Evolutionary conservation across 2,329 filamentous ascomycete species (phyloP), one percentile per base, ranked within the genome.

Genomic region (Aspergillus sp.): DNA sequence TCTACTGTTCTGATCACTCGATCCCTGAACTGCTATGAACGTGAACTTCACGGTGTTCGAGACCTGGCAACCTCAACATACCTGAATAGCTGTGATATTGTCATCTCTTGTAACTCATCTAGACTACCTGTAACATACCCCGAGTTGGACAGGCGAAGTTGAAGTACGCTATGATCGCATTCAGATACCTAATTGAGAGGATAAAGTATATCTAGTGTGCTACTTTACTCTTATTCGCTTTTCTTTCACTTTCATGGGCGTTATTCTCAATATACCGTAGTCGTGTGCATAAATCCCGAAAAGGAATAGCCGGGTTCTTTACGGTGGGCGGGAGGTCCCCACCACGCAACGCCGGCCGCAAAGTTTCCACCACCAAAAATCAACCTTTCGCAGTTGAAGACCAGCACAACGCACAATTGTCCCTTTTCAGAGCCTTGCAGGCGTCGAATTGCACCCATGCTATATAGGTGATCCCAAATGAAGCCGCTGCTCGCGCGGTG

Each of bases 401-500:
- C 34, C n/a, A 19, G 26, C 34, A 19, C 19, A 29, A 5, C 36
- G 9, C 36, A 39, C 36, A 19, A 39, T 8, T 7, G 35, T 29
- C 41, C 28, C 4, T 33, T 32, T 32, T 8, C 28, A 26, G 4
- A 26, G 19, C 33, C 34, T 12, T 7, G n/a, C n/a, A 19, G 26
- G 8, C 6, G n/a, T 36, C n/a, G 8, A 36, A 19, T 36, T 19
- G 33, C 26, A 12, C 33, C 35, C 26, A 57, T 57, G 55, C 44
- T 52, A 26, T 6, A 47, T 49, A 48, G 45, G 44, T 51, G 40
- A 49, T 32, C 33, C 29, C 26, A 42, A 7, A 42, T 10, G 35
- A 49, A 55, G 55, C 57, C 55, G 58, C 55, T 57, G 46, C 50
- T 52, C 41, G 40, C 36, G 62, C 55, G 60, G 55, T 54, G 53